phyloP scores from a whole-genome alignment of 1,139 yeast genomes.

The Wickerhamiella infanticola region DNA sequence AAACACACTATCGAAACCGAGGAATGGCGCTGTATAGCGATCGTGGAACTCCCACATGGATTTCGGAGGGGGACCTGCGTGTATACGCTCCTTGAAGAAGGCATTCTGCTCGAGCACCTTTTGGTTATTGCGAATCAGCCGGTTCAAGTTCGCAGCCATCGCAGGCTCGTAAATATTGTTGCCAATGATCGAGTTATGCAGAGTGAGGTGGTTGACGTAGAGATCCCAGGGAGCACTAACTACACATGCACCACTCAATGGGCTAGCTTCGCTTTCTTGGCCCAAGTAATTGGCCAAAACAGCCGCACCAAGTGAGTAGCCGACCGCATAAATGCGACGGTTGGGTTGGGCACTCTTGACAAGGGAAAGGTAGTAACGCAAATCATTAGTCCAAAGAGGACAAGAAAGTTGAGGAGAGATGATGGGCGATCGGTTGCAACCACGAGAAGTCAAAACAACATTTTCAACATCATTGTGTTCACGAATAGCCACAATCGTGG shows the following conservation, averaged over 20 bases:
- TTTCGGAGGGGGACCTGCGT: slow-evolving; percentile 22
- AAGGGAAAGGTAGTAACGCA: slow-evolving; percentile 40
- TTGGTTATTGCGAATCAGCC: slow-evolving; percentile 47
- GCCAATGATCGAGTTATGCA: slow-evolving; percentile 45
- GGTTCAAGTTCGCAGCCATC: slow-evolving; percentile 48
- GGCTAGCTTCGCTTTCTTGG: slow-evolving; percentile 31
- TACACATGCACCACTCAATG: slow-evolving; percentile 46
- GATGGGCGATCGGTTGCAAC: slow-evolving; percentile 72
- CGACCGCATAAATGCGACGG: slow-evolving; percentile 60
- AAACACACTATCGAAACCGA: slow-evolving; percentile 53
- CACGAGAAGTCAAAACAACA: slow-evolving; percentile 67
- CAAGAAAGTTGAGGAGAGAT: slow-evolving; percentile 62
- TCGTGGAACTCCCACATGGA: slow-evolving; percentile 51
- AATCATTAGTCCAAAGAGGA: slow-evolving; percentile 61
- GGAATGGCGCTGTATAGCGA: slow-evolving; percentile 51
- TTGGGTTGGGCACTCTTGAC: slow-evolving; percentile 46
- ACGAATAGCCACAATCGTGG: slow-evolving; percentile 24
- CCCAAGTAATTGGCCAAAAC: slow-evolving; percentile 69
- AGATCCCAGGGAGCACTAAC: slow-evolving; percentile 83
- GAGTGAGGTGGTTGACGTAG: slow-evolving; percentile 37
- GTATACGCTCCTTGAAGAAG: slow-evolving; percentile 21
- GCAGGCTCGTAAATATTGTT: slow-evolving; percentile 45
- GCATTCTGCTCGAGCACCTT: slow-evolving; percentile 34
- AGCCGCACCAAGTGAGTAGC: slow-evolving; percentile 82
- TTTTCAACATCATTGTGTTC: slow-evolving; percentile 34